A percentile compares a stretch with the other conserved stretches of the same genome.
These are phyloP conservation scores for Lophiotrema nucula DNA, from an alignment of 495 filamentous ascomycete genomes.

Conservation along the genomic window DNA sequence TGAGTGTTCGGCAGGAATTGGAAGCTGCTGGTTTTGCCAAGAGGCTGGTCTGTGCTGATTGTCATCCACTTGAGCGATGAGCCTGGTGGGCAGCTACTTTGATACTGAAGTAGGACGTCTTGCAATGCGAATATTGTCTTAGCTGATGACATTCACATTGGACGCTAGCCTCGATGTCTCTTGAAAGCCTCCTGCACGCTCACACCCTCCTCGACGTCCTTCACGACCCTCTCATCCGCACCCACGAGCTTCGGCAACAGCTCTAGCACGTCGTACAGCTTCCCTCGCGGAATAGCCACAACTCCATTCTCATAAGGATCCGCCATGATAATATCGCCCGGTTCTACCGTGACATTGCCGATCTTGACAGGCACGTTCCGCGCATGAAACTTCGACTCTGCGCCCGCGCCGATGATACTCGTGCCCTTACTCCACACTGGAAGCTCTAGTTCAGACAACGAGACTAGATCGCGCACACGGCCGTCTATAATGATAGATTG, in stretches of 20 bases:
- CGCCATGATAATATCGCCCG: constrained; percentile 62
- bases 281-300: constrained; percentile 57
- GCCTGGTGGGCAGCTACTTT: too few species aligned
- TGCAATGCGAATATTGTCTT: too few species aligned
- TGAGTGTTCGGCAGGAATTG: background rate
- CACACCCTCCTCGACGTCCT: constrained; percentile 57
- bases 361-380: constrained; percentile 54
- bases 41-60: background rate
- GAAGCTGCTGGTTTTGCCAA: background rate
- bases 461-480: constrained; percentile 59
- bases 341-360: constrained; percentile 49
- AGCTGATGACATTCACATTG: too few species aligned
- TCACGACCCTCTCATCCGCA: constrained; percentile 62
- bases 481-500: constrained; percentile 59
- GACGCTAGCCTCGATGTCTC: constrained; percentile 36
- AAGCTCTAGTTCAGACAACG: constrained; percentile 47
- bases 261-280: constrained; percentile 34
- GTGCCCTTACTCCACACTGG: constrained; percentile 58
- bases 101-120: too few species aligned
- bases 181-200: constrained; percentile 59
- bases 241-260: constrained; percentile 54
- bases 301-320: constrained; percentile 59
- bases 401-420: constrained; percentile 60
- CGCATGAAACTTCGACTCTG: constrained; percentile 57
- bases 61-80: too few species aligned